Evolutionary conservation across 1,284 basidiomycete species (phyloP), one percentile per base, ranked within the genome.

Genomic region (Pisolithus thermaeus): DNA sequence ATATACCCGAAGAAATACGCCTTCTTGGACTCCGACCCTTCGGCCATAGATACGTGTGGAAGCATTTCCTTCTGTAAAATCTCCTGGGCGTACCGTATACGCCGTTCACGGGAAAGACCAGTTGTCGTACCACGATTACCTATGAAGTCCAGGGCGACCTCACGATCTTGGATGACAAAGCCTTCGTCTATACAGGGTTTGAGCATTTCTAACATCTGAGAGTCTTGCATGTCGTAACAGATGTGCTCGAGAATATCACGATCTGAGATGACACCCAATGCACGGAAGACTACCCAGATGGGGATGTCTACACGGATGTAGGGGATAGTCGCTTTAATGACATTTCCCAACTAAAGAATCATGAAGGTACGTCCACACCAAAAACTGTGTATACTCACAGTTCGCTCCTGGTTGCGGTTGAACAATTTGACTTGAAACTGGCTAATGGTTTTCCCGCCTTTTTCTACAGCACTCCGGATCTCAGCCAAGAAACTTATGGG

Each of bases 1-100:
- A 99, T 99, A 72, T 98, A 99, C n/a, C 97, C 97, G 57, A 99
- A 94, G 80, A 99, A 99, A 73, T 95, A 99, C 3, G 97, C 97
- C 71, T 99, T 99, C 76, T 97, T 97, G 38, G 92, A 95, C 71
- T 97, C 92, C 35, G 93, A 95, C 8, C 95, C 95, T 68, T 97
- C 94, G 1, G 87, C 83, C 80, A 95, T 96, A 3, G 96, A 96
- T 27, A 99, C 87, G 67, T 99, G 97, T 0, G 97, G 97, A 44
- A 99, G 69, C 90, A 99, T 96, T 72, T 99, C 96, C 73, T 98
- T 99, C 71, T 98, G 95, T 49, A 99, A 67, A 63, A 99, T 98
- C 69, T 99, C 97, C 67, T 97, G 92, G 0, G 97, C 97, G 62
- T 98, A 97, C 47, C 92, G 86, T 57, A 97, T 88, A 71, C 97